Conservation (phyloP, 2,329 filamentous ascomycete genomes). For the Paraconiothyrium brasiliense region DNA sequence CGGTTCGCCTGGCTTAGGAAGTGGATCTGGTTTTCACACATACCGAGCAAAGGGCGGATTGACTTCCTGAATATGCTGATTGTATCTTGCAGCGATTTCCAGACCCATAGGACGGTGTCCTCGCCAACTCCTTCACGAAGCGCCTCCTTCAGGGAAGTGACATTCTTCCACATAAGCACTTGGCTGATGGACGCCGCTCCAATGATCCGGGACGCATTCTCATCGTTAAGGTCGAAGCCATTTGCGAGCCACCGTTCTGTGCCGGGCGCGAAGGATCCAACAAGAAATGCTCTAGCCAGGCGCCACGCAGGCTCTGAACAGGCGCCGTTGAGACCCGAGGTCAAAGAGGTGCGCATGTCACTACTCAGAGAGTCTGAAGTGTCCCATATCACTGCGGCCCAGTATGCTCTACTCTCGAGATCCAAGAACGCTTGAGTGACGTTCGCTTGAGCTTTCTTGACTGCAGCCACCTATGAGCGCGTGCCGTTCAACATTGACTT, state of each 20-base stretch:
- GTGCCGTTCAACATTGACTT: neutral
- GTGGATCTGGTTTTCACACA: neutral
- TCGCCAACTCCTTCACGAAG: conserved; percentile 24
- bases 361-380: conserved; percentile 14
- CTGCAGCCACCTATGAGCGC: neutral
- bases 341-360: conserved; percentile 20
- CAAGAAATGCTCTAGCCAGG: conserved; percentile 17
- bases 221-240: conserved; percentile 13
- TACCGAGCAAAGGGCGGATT: neutral
- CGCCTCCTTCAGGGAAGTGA: conserved; percentile 23
- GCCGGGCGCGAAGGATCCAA: conserved; percentile 16
- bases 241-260: neutral
- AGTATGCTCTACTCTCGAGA: conserved; percentile 24
- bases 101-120: conserved; percentile 8
- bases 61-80: neutral
- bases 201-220: conserved; percentile 17
- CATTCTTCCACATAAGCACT: conserved; percentile 22
- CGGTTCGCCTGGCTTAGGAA: conserved; percentile 15
- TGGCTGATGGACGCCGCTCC: conserved; percentile 17
- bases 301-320: conserved; percentile 23
- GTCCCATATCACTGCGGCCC: conserved; percentile 24
- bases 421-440: conserved; percentile 14
- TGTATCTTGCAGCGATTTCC: neutral
- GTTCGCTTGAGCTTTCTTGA: neutral
- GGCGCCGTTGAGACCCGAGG: conserved; percentile 22